Evolutionary conservation across 2,329 filamentous ascomycete species (phyloP).

Genomic region (Paraphoma sp.): DNA sequence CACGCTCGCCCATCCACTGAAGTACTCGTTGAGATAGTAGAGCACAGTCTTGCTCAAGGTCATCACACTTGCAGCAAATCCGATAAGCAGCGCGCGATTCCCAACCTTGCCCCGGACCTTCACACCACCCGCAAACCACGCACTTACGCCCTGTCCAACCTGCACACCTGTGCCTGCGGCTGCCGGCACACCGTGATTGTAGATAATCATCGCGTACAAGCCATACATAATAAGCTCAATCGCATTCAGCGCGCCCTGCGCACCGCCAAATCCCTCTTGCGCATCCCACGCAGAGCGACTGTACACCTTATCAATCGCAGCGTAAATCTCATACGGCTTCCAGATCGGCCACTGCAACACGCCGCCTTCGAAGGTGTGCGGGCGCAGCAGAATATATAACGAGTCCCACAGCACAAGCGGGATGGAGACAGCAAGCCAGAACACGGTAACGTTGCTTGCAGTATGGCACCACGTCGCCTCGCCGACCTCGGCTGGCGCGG

Average conservation of each 20-base stretch:
- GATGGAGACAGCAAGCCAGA: constrained; percentile 77
- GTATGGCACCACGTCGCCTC: constrained; percentile 62
- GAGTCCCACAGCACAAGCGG: constrained; percentile 85
- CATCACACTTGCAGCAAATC: constrained; percentile 66
- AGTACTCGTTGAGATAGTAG: constrained; percentile 69
- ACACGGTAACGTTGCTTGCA: constrained; percentile 64
- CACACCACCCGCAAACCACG: constrained; percentile 57
- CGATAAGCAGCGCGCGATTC: constrained; percentile 63
- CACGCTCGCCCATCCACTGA: constrained; percentile 66
- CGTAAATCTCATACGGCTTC: constrained; percentile 81
- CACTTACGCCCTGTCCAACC: constrained; percentile 46
- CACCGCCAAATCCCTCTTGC: constrained; percentile 76
- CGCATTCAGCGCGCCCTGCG: constrained; percentile 73
- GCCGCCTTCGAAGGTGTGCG: constrained; percentile 82
- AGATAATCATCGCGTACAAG: constrained; percentile 65
- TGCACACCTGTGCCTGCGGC: constrained; percentile 50
- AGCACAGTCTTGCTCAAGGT: constrained; percentile 72
- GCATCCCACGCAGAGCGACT: constrained; percentile 73
- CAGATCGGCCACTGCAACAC: constrained; percentile 74
- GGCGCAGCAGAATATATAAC: constrained; percentile 78
- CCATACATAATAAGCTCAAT: constrained; percentile 72
- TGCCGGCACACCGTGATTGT: constrained; percentile 44
- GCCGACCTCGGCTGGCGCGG: constrained; percentile 26
- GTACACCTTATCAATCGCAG: constrained; percentile 80
- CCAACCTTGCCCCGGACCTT: constrained; percentile 60